Evolutionary conservation across 192 early-diverging fungal species (phyloP).

Genomic region (Haplosporangium gracile): DNA sequence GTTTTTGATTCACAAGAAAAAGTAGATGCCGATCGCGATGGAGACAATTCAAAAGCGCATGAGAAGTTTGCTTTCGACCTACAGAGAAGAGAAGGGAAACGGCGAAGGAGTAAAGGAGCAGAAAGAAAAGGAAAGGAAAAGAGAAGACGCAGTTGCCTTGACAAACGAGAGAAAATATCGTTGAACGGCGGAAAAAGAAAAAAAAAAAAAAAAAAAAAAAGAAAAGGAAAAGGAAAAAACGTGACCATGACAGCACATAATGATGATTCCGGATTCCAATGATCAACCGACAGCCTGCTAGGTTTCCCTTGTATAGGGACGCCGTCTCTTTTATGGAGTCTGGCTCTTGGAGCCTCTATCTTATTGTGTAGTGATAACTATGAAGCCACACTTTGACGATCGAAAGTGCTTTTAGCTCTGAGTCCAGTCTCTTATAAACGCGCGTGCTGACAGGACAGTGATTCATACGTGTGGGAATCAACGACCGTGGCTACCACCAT

Average conservation of each 20-base stretch:
- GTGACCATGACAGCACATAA: not conserved
- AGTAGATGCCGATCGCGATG: not conserved
- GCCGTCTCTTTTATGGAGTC: too few relatives aligned
- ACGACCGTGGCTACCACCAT: too few relatives aligned
- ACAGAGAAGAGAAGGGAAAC: not conserved
- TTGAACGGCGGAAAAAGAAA: slow-evolving; percentile 52
- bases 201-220: slow-evolving; percentile 61
- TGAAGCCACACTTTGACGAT: too few relatives aligned
- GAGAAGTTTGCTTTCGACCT: too few relatives aligned
- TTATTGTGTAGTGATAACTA: too few relatives aligned
- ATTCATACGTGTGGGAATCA: too few relatives aligned
- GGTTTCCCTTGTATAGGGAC: too few relatives aligned
- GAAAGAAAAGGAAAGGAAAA: not conserved
- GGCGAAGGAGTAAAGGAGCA: not conserved
- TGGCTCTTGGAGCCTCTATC: too few relatives aligned
- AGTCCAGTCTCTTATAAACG: too few relatives aligned
- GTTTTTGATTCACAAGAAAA: not conserved
- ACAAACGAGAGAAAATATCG: not conserved
- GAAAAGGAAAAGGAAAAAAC: slow-evolving; percentile 60
- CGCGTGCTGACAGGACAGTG: too few relatives aligned
- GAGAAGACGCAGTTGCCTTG: not conserved
- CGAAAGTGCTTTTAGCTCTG: too few relatives aligned
- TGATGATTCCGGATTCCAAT: not conserved
- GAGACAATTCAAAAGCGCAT: not conserved
- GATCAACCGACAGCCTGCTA: too few relatives aligned